Percentiles rank a stretch among this genome's conserved stretches.
Evolutionary conservation across 2,329 filamentous ascomycete genomes (phyloP).

Genomic region (Cercospora sp.): DNA sequence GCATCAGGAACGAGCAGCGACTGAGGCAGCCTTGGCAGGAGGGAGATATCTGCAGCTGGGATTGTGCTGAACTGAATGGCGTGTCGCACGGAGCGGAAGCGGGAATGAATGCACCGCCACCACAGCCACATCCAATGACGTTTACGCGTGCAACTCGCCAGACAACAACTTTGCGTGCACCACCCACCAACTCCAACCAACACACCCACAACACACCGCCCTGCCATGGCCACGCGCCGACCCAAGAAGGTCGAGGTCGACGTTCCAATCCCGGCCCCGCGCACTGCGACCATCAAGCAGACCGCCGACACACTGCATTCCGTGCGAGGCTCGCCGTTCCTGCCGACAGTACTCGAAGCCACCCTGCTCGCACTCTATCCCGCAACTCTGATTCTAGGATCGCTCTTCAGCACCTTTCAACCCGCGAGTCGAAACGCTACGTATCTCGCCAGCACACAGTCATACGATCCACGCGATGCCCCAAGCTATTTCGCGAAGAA

Average conservation of each 20-base stretch:
- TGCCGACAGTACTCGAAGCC: conserved; percentile 69
- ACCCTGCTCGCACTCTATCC: conserved; percentile 72
- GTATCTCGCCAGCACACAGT: conserved; percentile 63
- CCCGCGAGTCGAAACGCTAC: conserved; percentile 67
- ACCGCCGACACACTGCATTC: conserved; percentile 17
- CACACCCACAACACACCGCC: not conserved
- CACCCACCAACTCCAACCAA: not conserved
- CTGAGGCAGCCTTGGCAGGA: not conserved
- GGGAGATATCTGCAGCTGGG: not conserved
- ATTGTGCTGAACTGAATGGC: not conserved
- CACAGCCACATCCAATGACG: not conserved
- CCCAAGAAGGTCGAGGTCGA: conserved; percentile 12
- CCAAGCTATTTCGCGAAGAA: conserved; percentile 93
- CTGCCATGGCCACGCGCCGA: conserved; percentile 11
- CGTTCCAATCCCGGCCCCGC: conserved; percentile 8
- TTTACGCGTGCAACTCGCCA: not conserved
- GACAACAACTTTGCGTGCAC: not conserved
- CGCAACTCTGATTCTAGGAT: conserved; percentile 73
- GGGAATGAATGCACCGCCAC: not conserved
- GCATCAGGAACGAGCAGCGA: not conserved
- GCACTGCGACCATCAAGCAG: not conserved
- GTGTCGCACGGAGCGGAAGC: not conserved
- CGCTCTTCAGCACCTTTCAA: conserved; percentile 75
- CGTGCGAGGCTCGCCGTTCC: conserved; percentile 53
- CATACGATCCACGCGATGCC: conserved; percentile 59